Base-by-base conservation (phyloP, 1,139 yeast species). In the Geotrichum cucujoidarum region DNA sequence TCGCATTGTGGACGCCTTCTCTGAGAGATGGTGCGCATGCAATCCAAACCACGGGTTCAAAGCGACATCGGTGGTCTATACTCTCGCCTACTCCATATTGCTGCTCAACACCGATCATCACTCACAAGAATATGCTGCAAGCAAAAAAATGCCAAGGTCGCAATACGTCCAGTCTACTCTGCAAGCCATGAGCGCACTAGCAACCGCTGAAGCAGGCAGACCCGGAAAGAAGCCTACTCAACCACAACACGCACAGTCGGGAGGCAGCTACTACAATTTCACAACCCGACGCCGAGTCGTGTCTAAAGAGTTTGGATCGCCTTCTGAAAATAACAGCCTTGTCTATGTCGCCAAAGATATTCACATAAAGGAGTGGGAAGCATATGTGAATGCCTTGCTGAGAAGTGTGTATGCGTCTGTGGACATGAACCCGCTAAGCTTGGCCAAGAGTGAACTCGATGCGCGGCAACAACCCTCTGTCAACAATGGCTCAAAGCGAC, bases 1-100 rank as follows among this genome's bases (percentile, higher is more conserved):
- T 65, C 73, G 87, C 41, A 75, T 87, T 20, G 68, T 88, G 51
- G 82, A 83, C 38, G 72, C 83, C 1, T 82, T 86, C 61, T 75
- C 95, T 21, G 75, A 76, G 52, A 75, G 84, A 49, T 88, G 90
- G 84, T 76, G 64, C 63, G 71, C 63, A 64, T 75, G 70, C 67
- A 74, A 68, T 71, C 80, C 55, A 8, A 53, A 52, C 36, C 69
- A 68, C 45, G 69, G 74, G 11, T 78, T 80, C 60, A 74, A 73
- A 42, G 74, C 78, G 57, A 75, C 76, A 47, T 84, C 78, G 54
- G 77, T 82, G 41, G 79, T 85, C 51, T 87, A 86, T 61, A 80
- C 89, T 36, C 71, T 87, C 11, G 75, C 87, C 37, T 88, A 86
- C 66, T 77, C 90, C 7, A 72, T 88, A 57, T 74, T 88, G 49